Evolutionary conservation across 805 yeast genomes (phyloP).

Genomic region (Wickerhamiella slavikovae): DNA sequence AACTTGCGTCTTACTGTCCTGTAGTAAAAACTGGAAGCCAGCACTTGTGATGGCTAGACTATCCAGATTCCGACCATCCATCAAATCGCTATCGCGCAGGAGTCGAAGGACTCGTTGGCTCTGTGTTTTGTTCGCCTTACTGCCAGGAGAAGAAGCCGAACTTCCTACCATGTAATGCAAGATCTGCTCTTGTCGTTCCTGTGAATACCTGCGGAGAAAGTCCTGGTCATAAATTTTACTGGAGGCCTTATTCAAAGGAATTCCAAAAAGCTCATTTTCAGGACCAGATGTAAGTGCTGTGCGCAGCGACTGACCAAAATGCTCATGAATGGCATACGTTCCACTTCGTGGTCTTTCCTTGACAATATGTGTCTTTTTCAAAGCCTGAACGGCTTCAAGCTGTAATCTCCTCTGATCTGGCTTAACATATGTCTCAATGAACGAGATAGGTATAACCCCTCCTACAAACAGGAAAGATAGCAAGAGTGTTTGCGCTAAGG

Average conservation of each 20-base stretch:
- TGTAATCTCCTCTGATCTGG: slow-evolving; percentile 31
- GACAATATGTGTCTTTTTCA: slow-evolving; percentile 56
- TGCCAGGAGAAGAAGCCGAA: slow-evolving; percentile 29
- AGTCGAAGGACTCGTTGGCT: slow-evolving; percentile 64
- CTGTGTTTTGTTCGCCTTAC: too few species aligned
- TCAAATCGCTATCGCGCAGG: slow-evolving; percentile 60
- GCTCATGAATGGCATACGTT: slow-evolving; percentile 39
- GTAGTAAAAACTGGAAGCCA: slow-evolving; percentile 86
- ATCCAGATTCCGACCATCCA: slow-evolving; percentile 33
- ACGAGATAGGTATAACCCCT: slow-evolving; percentile 42
- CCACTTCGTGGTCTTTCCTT: slow-evolving; percentile 30
- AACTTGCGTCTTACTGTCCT: slow-evolving; percentile 81
- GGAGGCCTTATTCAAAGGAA: slow-evolving; percentile 34
- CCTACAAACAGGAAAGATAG: slow-evolving; percentile 76
- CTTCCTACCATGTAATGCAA: slow-evolving; percentile 97
- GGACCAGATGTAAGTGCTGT: slow-evolving; percentile 71
- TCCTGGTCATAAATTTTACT: slow-evolving; percentile 28
- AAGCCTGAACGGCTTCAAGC: slow-evolving; percentile 58
- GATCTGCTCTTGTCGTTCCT: slow-evolving; percentile 83
- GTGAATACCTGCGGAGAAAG: slow-evolving; percentile 60
- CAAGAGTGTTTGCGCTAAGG: slow-evolving; percentile 71
- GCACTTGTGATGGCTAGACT: slow-evolving; percentile 54
- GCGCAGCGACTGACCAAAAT: slow-evolving; percentile 54
- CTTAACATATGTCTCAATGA: slow-evolving; percentile 59
- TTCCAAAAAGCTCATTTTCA: slow-evolving; percentile 54